A percentile compares a stretch with the other conserved stretches of the same genome.
These are phyloP conservation scores for Suillus luteus DNA, from an alignment of 768 basidiomycete genomes.

Conservation along the genomic window DNA sequence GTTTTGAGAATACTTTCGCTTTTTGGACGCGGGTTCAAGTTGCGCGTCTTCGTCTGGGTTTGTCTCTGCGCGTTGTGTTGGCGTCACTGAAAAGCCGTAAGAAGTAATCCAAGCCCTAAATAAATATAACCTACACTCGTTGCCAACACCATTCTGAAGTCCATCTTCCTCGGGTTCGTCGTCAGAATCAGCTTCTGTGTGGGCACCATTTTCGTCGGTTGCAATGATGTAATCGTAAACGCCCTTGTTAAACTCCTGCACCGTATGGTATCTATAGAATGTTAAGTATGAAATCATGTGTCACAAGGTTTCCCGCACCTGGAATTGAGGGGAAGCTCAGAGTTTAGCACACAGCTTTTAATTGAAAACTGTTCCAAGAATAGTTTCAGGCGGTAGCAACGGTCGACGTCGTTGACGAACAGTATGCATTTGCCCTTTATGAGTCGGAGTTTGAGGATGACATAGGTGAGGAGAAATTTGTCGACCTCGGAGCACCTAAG, in stretches of 20 bases:
- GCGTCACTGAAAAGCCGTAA: conserved; percentile 43
- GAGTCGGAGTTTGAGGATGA: conserved; percentile 94
- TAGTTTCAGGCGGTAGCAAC: conserved; percentile 94
- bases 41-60: conserved; percentile 24
- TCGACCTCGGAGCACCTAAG: conserved; percentile 87
- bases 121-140: conserved; percentile 33
- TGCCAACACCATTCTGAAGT: conserved; percentile 11
- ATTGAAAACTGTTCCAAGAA: conserved; percentile 98
- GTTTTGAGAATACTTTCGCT: conserved; percentile 57
- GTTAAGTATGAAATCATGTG: background rate
- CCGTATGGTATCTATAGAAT: conserved; percentile 81
- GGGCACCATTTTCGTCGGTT: conserved; percentile 81
- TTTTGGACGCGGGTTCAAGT: conserved; percentile 36
- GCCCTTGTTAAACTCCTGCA: conserved; percentile 98
- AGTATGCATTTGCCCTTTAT: conserved; percentile 95
- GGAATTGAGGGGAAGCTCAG: conserved; percentile 93
- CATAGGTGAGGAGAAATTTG: conserved; percentile 95
- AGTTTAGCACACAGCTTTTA: conserved; percentile 94
- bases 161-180: conserved; percentile 42
- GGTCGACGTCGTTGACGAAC: conserved; percentile 95
- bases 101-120: conserved; percentile 21
- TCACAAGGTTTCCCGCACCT: conserved; percentile 44
- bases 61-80: conserved; percentile 49
- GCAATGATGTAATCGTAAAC: conserved; percentile 99
- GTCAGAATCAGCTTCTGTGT: conserved; percentile 51